Evolutionary conservation across 1,284 basidiomycete species (phyloP).

Genomic region (Rhizoctonia solani): DNA sequence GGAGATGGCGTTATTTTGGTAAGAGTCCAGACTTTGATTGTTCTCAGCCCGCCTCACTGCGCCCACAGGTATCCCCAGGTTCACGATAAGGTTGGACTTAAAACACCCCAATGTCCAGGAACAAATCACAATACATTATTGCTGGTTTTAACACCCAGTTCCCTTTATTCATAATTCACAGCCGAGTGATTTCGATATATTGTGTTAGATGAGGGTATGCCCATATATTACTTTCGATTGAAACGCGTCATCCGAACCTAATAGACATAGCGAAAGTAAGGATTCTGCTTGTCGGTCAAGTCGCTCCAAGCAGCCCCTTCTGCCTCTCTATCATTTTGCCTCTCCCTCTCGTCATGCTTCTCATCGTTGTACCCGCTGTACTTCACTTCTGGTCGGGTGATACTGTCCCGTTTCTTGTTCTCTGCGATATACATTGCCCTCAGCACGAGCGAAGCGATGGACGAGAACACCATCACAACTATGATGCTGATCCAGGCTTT

Average conservation of each 20-base stretch:
- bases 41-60: slow-evolving; percentile 33
- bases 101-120: slow-evolving; percentile 43
- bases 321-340: background rate
- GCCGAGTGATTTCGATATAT: background rate
- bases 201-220: too few species aligned
- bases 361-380: slow-evolving; percentile 36
- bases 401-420: slow-evolving; percentile 44
- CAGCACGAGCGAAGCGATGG: slow-evolving; percentile 44
- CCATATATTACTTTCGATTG: too few species aligned
- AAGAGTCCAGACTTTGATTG: slow-evolving; percentile 44
- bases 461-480: slow-evolving; percentile 46
- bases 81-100: slow-evolving; percentile 39
- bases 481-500: slow-evolving; percentile 53
- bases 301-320: slow-evolving; percentile 37
- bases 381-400: background rate
- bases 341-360: slow-evolving; percentile 38
- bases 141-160: slow-evolving; percentile 41
- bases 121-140: slow-evolving; percentile 38
- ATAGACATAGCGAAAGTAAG: slow-evolving; percentile 40
- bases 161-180: slow-evolving; percentile 36
- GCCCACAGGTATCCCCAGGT: slow-evolving; percentile 64
- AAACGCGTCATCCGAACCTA: slow-evolving; percentile 21
- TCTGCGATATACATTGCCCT: slow-evolving; percentile 45
- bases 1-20: slow-evolving; percentile 94
- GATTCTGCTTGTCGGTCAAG: slow-evolving; percentile 42